These are phyloP conservation scores for Pyrenula aspistea DNA, from an alignment of 495 filamentous ascomycete species.

Conservation along the genomic window DNA sequence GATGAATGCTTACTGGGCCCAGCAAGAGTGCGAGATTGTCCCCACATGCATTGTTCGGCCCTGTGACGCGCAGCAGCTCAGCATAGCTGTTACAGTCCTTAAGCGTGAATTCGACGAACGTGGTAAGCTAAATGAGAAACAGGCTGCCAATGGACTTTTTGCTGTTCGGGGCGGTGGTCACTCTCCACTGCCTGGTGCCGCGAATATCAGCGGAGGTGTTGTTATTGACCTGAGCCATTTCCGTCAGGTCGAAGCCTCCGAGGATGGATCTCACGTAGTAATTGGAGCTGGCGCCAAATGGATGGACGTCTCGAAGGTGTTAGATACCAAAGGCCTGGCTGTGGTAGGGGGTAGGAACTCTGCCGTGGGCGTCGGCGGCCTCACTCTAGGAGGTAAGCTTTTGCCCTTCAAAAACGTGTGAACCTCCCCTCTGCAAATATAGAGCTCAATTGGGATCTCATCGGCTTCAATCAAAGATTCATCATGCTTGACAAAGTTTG, in stretches of 20 bases:
- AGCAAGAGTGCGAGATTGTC: conserved; percentile 19
- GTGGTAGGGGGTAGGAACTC: conserved; percentile 21
- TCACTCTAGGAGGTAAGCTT: conserved; percentile 17
- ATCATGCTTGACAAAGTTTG: too few relatives aligned
- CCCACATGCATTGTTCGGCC: conserved; percentile 19
- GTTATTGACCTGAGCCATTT: conserved; percentile 18
- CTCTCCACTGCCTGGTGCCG: conserved; percentile 9
- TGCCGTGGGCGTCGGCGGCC: conserved; percentile 24
- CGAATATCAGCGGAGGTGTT: conserved; percentile 17
- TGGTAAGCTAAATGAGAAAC: conserved; percentile 1
- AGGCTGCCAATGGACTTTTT: background rate
- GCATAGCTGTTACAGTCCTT: conserved; percentile 10
- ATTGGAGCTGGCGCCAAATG: conserved; percentile 27
- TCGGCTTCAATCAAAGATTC: too few relatives aligned
- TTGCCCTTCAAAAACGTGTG: background rate
- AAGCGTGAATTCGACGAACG: conserved; percentile 13
- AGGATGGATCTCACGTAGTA: conserved; percentile 10
- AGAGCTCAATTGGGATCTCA: too few relatives aligned
- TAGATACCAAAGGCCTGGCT: conserved; percentile 22
- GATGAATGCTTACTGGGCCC: conserved; percentile 18
- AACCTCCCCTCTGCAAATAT: background rate
- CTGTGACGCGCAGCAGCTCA: conserved; percentile 12
- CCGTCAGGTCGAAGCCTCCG: conserved; percentile 9
- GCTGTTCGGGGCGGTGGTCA: background rate
- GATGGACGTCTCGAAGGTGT: conserved; percentile 24